phyloP scores from a whole-genome alignment of 768 basidiomycete genomes.

The Plicaturopsis crispa region DNA sequence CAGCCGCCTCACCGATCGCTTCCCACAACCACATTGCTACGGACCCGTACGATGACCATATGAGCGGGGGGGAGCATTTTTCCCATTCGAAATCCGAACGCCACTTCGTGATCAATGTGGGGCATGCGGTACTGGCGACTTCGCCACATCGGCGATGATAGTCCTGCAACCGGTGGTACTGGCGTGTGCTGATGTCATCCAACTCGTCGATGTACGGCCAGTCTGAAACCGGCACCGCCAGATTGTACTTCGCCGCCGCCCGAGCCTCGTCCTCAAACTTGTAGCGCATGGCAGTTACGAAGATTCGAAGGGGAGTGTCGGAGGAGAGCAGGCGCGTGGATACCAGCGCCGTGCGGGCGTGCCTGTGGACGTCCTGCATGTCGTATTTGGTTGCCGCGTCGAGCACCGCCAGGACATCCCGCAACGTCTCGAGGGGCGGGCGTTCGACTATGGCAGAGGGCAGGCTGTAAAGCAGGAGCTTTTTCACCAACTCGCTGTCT shows the following conservation, averaged over 20 bases:
- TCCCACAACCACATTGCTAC: too few relatives aligned
- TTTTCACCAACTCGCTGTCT: slow-evolving; percentile 29
- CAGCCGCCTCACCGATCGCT: too few relatives aligned
- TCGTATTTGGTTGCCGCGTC: slow-evolving; percentile 44
- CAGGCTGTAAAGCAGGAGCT: slow-evolving; percentile 39
- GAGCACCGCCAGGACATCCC: slow-evolving; percentile 32
- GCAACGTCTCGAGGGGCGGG: slow-evolving; percentile 26
- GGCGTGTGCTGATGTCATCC: slow-evolving; percentile 31
- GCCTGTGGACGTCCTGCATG: slow-evolving; percentile 34
- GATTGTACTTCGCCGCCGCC: slow-evolving; percentile 5
- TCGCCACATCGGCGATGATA: slow-evolving; percentile 33
- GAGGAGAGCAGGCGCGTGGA: slow-evolving; percentile 25
- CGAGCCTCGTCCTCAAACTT: slow-evolving; percentile 21
- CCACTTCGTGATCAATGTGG: too few relatives aligned
- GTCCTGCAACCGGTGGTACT: slow-evolving; percentile 30
- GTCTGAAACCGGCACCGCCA: not conserved
- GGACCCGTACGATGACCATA: too few relatives aligned
- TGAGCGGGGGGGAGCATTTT: too few relatives aligned
- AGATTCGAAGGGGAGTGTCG: slow-evolving; percentile 31
- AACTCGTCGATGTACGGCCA: slow-evolving; percentile 25
- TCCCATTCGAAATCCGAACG: too few relatives aligned
- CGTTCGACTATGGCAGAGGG: slow-evolving; percentile 32
- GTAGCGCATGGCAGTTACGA: slow-evolving; percentile 33
- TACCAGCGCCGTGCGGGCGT: slow-evolving; percentile 21
- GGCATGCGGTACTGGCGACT: too few relatives aligned